Evolutionary conservation across 2,329 filamentous ascomycete species (phyloP).

Genomic region (Teratosphaeria epicoccoides): DNA sequence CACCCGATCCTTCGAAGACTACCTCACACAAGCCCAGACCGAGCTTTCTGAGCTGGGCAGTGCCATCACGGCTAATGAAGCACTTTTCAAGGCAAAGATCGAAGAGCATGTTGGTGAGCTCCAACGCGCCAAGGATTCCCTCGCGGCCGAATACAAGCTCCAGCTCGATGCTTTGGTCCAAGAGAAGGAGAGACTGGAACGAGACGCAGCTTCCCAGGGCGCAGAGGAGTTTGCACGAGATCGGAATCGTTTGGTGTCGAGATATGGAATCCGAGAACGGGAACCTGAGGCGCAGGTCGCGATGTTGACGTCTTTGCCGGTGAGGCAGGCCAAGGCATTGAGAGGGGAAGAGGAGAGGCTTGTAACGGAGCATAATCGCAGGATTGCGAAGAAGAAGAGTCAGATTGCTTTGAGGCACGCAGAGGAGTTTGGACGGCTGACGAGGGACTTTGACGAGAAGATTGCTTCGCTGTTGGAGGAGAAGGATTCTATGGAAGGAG

Average conservation of each 20-base stretch:
- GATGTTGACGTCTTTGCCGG: constrained; percentile 15
- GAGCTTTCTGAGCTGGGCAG: constrained; percentile 26
- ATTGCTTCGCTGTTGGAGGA: constrained; percentile 22
- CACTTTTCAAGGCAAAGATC: constrained; percentile 26
- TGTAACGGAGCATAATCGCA: constrained; percentile 23
- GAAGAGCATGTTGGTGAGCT: constrained; percentile 27
- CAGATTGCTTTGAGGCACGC: constrained; percentile 28
- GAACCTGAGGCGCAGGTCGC: constrained; percentile 13
- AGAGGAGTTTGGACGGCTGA: constrained; percentile 23
- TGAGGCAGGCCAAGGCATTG: constrained; percentile 15
- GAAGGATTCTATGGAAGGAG: constrained; percentile 21
- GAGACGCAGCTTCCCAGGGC: constrained; percentile 20
- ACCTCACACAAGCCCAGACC: constrained; percentile 22
- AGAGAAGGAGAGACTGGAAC: constrained; percentile 23
- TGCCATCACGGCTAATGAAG: constrained; percentile 26
- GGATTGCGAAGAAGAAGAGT: constrained; percentile 25
- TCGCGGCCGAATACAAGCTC: constrained; percentile 24
- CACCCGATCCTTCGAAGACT: constrained; percentile 26
- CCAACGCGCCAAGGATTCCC: constrained; percentile 25
- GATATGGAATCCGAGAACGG: constrained; percentile 15
- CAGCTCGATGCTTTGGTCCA: constrained; percentile 23
- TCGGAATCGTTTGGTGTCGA: constrained; percentile 21
- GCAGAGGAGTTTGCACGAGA: constrained; percentile 24
- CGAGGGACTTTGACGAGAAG: constrained; percentile 25
- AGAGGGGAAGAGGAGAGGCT: constrained; percentile 23